Conservation (phyloP, 441 rosid species). For the Manihot esculenta region DNA sequence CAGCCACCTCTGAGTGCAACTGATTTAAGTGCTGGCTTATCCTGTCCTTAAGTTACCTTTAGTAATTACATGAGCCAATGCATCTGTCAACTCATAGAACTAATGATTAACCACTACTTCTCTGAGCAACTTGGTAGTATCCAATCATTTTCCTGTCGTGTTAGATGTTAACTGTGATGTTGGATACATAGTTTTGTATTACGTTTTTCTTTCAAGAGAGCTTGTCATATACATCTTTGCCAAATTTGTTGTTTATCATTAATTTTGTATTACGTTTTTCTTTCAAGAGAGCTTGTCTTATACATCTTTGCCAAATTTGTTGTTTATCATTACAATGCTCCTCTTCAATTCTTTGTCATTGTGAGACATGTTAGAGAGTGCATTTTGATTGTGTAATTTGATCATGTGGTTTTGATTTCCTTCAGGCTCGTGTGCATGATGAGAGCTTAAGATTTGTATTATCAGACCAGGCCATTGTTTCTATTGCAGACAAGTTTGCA, state of each 20-base stretch:
- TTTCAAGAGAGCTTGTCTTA: slow-evolving; percentile 14
- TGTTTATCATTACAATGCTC: background rate
- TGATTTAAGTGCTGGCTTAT: background rate
- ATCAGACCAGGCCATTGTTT: slow-evolving; percentile 76
- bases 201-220: slow-evolving; percentile 17
- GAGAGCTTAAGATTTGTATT: slow-evolving; percentile 82
- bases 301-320: background rate
- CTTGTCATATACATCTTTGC: slow-evolving; percentile 2
- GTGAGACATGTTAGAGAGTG: slow-evolving; percentile 12
- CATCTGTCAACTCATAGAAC: background rate
- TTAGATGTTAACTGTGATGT: background rate
- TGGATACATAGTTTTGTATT: background rate
- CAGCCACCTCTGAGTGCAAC: background rate
- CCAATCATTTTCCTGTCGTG: background rate
- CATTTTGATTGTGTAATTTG: slow-evolving; percentile 16
- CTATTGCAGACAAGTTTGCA: slow-evolving; percentile 56
- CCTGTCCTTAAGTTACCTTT: slow-evolving; percentile 5
- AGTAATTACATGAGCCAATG: background rate
- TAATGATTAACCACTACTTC: background rate
- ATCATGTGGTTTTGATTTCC: slow-evolving; percentile 21
- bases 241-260: background rate
- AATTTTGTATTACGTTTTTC: slow-evolving; percentile 4
- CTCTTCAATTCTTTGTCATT: slow-evolving; percentile 11
- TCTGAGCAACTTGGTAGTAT: background rate
- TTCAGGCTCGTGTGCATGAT: slow-evolving; percentile 93